phyloP scores from a whole-genome alignment of 768 basidiomycete species.

The Hemileccinum impolitum region DNA sequence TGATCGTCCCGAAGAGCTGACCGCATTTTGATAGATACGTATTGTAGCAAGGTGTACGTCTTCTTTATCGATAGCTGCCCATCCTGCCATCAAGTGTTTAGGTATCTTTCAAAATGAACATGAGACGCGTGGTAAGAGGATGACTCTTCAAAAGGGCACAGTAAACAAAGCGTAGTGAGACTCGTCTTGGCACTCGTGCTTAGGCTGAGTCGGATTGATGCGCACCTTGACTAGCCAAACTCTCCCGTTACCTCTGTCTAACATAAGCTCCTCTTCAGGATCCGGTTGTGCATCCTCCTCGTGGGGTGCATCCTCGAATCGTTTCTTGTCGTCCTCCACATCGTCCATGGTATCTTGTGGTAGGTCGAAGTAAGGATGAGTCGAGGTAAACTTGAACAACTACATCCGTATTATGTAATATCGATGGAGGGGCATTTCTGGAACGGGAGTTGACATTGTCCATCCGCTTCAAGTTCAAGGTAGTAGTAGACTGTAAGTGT shows the following conservation, averaged over 20 bases:
- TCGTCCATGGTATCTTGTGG: conserved; percentile 32
- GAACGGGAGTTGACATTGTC: too few species aligned
- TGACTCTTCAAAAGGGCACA: neutral
- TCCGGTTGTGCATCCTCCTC: conserved; percentile 71
- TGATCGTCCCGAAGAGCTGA: conserved; percentile 42
- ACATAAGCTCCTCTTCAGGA: conserved; percentile 79
- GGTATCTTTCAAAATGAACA: conserved; percentile 57
- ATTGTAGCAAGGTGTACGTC: conserved; percentile 82
- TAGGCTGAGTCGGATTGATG: neutral
- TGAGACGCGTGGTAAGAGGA: conserved; percentile 7
- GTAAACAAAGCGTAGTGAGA: neutral
- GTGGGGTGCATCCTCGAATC: conserved; percentile 50
- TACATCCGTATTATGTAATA: neutral
- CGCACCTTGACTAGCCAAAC: conserved; percentile 86
- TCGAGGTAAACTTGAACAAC: too few species aligned
- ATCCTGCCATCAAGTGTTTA: conserved; percentile 80
- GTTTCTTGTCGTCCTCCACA: conserved; percentile 68
- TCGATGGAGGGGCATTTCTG: neutral
- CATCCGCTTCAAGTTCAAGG: too few species aligned
- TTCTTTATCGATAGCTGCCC: conserved; percentile 72
- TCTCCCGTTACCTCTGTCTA: conserved; percentile 67
- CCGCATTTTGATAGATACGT: conserved; percentile 63
- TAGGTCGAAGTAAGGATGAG: neutral
- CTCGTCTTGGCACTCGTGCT: neutral
- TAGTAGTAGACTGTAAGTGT: too few species aligned